Evolutionary conservation across 176 grass and related monocot species (phyloP).

Genomic region (Alopecurus myosuroides): DNA sequence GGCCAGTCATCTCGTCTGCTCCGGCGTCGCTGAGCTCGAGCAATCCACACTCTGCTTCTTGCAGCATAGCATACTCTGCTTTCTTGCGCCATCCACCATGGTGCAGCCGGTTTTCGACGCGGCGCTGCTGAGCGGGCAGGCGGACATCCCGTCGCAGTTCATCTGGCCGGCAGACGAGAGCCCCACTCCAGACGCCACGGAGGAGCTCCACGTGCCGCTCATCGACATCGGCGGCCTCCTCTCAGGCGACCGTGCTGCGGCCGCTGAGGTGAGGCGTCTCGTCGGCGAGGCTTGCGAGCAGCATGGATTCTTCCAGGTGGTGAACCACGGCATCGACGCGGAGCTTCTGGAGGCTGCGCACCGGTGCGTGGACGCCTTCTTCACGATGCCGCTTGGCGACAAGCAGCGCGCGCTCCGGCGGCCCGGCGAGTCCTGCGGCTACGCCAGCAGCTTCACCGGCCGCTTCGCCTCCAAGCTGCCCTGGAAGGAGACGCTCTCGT

Average conservation of each 20-base stretch:
- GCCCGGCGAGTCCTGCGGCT: slow-evolving; percentile 72
- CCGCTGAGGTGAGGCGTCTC: slow-evolving; percentile 15
- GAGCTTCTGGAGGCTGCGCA: slow-evolving; percentile 56
- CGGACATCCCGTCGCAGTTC: slow-evolving; percentile 72
- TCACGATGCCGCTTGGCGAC: slow-evolving; percentile 55
- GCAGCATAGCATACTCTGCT: background rate
- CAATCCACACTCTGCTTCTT: background rate
- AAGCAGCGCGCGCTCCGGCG: slow-evolving; percentile 80
- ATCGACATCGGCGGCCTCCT: slow-evolving; percentile 66
- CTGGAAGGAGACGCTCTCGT: slow-evolving; percentile 98
- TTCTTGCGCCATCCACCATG: background rate
- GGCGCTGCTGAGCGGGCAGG: slow-evolving; percentile 24
- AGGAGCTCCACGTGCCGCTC: slow-evolving; percentile 66
- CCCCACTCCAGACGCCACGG: slow-evolving; percentile 39
- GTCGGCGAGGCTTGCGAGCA: slow-evolving; percentile 50
- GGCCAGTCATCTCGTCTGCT: background rate
- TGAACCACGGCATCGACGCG: slow-evolving; percentile 73
- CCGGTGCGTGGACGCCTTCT: slow-evolving; percentile 73
- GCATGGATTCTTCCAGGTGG: slow-evolving; percentile 95
- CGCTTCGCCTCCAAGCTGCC: slow-evolving; percentile 82
- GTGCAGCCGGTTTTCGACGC: slow-evolving; percentile 66
- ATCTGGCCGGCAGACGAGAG: slow-evolving; percentile 75
- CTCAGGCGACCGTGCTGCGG: slow-evolving; percentile 11
- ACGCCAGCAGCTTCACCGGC: slow-evolving; percentile 92
- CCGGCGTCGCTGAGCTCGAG: background rate